Evolutionary conservation across 2,329 filamentous ascomycete species (phyloP).

Genomic region (Metarhizium anisopliae): DNA sequence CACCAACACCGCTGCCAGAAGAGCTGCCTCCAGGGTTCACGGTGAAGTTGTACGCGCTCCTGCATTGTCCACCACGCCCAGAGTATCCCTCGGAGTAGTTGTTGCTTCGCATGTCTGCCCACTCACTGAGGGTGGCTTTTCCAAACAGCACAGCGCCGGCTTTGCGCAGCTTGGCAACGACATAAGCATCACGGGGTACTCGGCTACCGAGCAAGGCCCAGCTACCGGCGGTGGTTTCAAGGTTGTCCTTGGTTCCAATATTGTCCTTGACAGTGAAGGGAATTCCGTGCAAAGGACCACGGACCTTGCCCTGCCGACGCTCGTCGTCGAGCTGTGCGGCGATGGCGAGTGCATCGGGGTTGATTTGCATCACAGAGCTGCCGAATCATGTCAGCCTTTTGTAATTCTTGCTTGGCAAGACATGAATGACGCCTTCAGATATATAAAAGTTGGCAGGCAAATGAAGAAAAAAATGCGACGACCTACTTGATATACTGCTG

Average conservation of each 20-base stretch:
- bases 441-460: no score
- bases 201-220: slow-evolving; percentile 57
- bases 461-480: no score
- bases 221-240: slow-evolving; percentile 67
- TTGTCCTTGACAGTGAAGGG: slow-evolving; percentile 70
- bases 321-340: slow-evolving; percentile 53
- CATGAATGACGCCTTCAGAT: no score
- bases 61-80: slow-evolving; percentile 52
- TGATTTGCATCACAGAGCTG: slow-evolving; percentile 54
- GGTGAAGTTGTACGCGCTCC: slow-evolving; percentile 60
- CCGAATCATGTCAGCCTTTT: neutral
- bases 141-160: slow-evolving; percentile 63
- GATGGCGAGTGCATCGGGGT: slow-evolving; percentile 57
- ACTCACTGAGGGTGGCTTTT: slow-evolving; percentile 63
- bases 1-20: slow-evolving; percentile 56
- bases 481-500: slow-evolving; percentile 54
- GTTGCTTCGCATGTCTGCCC: slow-evolving; percentile 62
- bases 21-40: slow-evolving; percentile 61
- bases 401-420: no score
- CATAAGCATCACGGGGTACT: slow-evolving; percentile 58
- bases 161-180: slow-evolving; percentile 51
- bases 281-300: slow-evolving; percentile 65
- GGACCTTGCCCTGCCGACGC: slow-evolving; percentile 42
- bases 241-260: slow-evolving; percentile 57
- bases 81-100: slow-evolving; percentile 62